These are phyloP conservation scores for Pyrus bretschneideri DNA, from an alignment of 306 rosid genomes.

Conservation along the genomic window DNA sequence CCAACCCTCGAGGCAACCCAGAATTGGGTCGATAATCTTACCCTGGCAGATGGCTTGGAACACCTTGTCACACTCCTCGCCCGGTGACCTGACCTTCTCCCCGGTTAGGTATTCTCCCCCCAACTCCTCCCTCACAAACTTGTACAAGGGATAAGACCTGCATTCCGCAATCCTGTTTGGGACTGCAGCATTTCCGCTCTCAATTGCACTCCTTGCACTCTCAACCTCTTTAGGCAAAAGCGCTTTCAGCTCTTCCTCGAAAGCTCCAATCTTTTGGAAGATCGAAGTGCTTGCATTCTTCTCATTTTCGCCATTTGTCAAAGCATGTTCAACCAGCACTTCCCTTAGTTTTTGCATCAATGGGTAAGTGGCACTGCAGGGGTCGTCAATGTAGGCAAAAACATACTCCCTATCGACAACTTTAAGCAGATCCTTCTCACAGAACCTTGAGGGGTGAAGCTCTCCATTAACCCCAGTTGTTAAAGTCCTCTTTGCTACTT, in stretches of 20 bases:
- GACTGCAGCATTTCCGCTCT: constrained; percentile 38
- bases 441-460: constrained; percentile 77
- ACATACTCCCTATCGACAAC: constrained; percentile 68
- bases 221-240: constrained; percentile 79
- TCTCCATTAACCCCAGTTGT: constrained; percentile 64
- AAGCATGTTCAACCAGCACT: constrained; percentile 70
- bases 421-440: constrained; percentile 74
- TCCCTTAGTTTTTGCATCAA: constrained; percentile 78
- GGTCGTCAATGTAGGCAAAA: constrained; percentile 67
- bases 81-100: constrained; percentile 59
- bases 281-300: constrained; percentile 58
- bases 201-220: constrained; percentile 41
- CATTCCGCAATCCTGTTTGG: constrained; percentile 66
- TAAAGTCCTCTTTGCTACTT: constrained; percentile 66
- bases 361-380: constrained; percentile 71
- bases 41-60: constrained; percentile 79
- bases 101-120: constrained; percentile 55
- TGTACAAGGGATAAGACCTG: constrained; percentile 80
- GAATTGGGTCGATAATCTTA: constrained; percentile 66
- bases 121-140: constrained; percentile 66
- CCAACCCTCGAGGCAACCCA: constrained; percentile 73
- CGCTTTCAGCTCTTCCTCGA: constrained; percentile 65
- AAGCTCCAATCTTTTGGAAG: constrained; percentile 69
- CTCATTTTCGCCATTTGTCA: constrained; percentile 49
- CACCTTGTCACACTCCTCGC: constrained; percentile 74